Percentiles rank a stretch among this genome's conserved stretches.
Conservation (phyloP, 306 rosid genomes). For the Pyrus bretschneideri region DNA sequence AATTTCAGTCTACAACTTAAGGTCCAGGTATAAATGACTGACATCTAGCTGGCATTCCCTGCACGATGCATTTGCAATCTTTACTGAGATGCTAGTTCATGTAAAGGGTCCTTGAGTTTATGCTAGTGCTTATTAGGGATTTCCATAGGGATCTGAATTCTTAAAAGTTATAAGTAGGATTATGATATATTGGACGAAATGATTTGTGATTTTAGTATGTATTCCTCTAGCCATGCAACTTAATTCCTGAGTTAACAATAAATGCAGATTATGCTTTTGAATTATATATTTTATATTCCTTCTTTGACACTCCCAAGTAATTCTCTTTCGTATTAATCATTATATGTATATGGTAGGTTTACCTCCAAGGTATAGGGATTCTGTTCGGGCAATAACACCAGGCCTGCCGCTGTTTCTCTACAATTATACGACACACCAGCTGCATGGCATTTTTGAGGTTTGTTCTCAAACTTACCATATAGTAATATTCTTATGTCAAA, state of each 20-base stretch:
- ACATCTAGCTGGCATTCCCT: neutral
- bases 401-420: slow-evolving; percentile 90
- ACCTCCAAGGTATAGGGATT: slow-evolving; percentile 96
- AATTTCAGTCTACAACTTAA: neutral
- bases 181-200: neutral
- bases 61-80: neutral
- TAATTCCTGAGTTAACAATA: neutral
- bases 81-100: neutral
- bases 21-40: neutral
- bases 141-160: neutral
- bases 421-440: slow-evolving; percentile 92
- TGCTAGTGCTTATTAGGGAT: neutral
- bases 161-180: neutral
- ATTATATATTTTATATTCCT: neutral
- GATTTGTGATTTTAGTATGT: neutral
- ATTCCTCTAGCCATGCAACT: neutral
- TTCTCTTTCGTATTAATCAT: slow-evolving; percentile 7
- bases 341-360: slow-evolving; percentile 50
- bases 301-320: slow-evolving; percentile 1
- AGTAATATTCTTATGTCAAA: neutral
- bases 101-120: neutral
- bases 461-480: slow-evolving; percentile 3
- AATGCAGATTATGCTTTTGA: neutral
- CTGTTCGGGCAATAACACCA: slow-evolving; percentile 92
- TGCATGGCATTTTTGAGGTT: slow-evolving; percentile 97